Base-by-base conservation (phyloP, 371 early-diverging fungal genomes). In the Mycotypha africana region DNA sequence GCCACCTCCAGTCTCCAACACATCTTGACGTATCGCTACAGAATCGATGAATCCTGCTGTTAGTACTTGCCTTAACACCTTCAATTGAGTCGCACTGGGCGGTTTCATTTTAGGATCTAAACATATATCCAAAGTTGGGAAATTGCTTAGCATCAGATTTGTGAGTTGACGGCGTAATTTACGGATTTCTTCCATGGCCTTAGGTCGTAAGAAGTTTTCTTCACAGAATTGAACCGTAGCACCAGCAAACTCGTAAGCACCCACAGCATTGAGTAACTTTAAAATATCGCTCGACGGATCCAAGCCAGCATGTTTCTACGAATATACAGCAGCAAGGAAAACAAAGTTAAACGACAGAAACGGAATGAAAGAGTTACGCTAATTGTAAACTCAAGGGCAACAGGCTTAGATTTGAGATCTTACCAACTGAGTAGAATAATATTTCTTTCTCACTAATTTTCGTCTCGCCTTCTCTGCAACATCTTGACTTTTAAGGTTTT, bases 111-210 rank as follows among this genome's bases (percentile, higher is more conserved):
- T 70, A 17, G 84, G 76, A 54, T 79, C 73, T 28, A 79, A 51
- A 19, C 53, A 66, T 1, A 79, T 57, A 45, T 81, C 70, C 16
- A 76, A 65, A 3, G 67, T 69, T 0, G 85, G 81, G 51, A 81
- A 86, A 49, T 81, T 78, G 20, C 74, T 59, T 30, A 84, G 82
- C 15, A 92, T 80, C 42, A 96, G 67, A 21, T 81, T 78, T 1
- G 89, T 86, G 33, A 97, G 70, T 63, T 97, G 97, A 10, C 76
- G 65, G 28, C 92, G 85, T 24, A 97, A 76, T 60, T 92, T 87
- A 34, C 81, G 81, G 39, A 92, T 88, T 73, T 97, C 98, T 33
- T 84, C 78, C 92, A 97, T 94, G 12, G 94, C 90, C 67, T 96
- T 97, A 26, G 76, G 71, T 3, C 95, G 74, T 25, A 97, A 70